A percentile compares a stretch with the other conserved stretches of the same genome.
Evolutionary conservation across 805 yeast species (phyloP).

Genomic region (Suhomyces sp.): DNA sequence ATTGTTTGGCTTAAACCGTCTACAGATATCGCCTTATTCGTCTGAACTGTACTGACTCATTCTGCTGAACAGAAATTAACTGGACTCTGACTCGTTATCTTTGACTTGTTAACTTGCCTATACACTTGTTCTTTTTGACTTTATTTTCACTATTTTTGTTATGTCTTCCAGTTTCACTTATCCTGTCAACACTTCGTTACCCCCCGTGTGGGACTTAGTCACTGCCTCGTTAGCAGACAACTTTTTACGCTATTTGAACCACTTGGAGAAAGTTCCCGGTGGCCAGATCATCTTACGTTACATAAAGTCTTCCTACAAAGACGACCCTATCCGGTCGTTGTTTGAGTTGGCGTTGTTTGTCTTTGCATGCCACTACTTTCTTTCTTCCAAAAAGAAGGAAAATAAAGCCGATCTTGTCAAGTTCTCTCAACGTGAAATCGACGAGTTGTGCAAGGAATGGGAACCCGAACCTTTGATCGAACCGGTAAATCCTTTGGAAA

Average conservation of each 20-base stretch:
- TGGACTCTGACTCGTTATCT: no score
- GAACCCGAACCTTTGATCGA: constrained; percentile 79
- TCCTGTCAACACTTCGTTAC: constrained; percentile 19
- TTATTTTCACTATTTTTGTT: neutral
- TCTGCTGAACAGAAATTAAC: no score
- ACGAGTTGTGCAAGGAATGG: constrained; percentile 88
- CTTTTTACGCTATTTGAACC: constrained; percentile 35
- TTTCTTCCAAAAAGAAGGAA: constrained; percentile 72
- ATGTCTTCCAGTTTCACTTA: neutral
- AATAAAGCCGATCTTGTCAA: constrained; percentile 68
- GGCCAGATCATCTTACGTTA: constrained; percentile 63
- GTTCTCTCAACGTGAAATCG: constrained; percentile 62
- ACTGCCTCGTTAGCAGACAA: constrained; percentile 30
- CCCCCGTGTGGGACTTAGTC: constrained; percentile 38
- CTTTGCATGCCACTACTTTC: constrained; percentile 81
- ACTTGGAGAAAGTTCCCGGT: constrained; percentile 48
- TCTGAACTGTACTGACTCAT: no score
- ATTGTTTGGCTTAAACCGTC: no score
- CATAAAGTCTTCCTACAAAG: constrained; percentile 79
- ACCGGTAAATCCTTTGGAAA: constrained; percentile 48
- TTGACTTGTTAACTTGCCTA: neutral
- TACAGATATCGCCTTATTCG: no score
- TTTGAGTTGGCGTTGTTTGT: constrained; percentile 73
- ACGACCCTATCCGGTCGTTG: constrained; percentile 88
- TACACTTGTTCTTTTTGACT: neutral